Conservation (phyloP, 768 basidiomycete genomes). For the Coprinopsis strossmayeri region DNA sequence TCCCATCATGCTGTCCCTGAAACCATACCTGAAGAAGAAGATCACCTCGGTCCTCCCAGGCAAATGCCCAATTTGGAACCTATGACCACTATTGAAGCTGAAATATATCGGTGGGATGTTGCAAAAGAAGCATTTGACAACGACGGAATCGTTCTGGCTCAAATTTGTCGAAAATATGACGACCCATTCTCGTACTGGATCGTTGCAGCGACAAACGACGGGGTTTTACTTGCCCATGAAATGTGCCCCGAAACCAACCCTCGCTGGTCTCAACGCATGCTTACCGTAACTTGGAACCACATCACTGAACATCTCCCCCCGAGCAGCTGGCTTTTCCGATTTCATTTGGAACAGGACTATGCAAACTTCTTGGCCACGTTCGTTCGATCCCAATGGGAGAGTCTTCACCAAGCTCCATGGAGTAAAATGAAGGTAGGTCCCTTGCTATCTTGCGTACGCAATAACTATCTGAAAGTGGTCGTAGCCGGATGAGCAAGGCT, state of each 20-base stretch:
- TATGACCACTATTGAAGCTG: constrained; percentile 38
- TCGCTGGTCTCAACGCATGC: constrained; percentile 51
- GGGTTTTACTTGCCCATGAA: constrained; percentile 51
- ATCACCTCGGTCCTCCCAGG: not conserved
- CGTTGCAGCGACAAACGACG: constrained; percentile 42
- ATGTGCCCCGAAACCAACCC: constrained; percentile 68
- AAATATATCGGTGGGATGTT: constrained; percentile 58
- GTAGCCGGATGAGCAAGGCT: constrained; percentile 80
- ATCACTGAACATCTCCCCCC: constrained; percentile 29
- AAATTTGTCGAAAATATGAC: constrained; percentile 40
- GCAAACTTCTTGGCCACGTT: constrained; percentile 54
- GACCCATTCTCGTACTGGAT: constrained; percentile 53
- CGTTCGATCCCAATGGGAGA: constrained; percentile 75
- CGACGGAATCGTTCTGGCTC: constrained; percentile 49
- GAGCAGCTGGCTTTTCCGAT: constrained; percentile 81
- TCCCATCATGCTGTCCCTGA: not conserved
- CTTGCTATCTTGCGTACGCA: not conserved
- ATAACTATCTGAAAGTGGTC: not conserved
- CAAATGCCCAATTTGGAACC: constrained; percentile 22
- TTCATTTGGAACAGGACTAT: constrained; percentile 51
- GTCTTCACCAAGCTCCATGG: constrained; percentile 66
- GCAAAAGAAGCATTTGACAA: constrained; percentile 41
- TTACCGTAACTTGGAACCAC: constrained; percentile 88
- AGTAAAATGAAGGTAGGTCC: constrained; percentile 66
- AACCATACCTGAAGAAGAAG: not conserved